Percentiles rank a stretch among this genome's conserved stretches.
Conservation (phyloP, 1,284 basidiomycete genomes). For the Ganoderma meredithae region DNA sequence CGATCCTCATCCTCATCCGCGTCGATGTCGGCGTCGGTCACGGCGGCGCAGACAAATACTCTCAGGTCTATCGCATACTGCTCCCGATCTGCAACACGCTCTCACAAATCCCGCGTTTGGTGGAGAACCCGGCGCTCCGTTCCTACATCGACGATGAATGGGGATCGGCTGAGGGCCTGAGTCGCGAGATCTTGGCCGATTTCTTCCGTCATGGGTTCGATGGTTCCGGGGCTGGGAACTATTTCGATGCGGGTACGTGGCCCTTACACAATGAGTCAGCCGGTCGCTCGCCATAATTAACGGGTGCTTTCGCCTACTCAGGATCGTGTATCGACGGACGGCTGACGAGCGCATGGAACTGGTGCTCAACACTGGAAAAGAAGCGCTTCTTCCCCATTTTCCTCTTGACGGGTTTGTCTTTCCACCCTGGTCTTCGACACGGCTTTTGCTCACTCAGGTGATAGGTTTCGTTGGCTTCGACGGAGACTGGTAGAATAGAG, state of each 20-base stretch:
- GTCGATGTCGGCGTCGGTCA: background rate
- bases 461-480: constrained; percentile 84
- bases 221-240: constrained; percentile 83
- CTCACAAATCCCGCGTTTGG: constrained; percentile 69
- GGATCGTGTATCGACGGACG: constrained; percentile 66
- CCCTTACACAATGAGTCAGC: background rate
- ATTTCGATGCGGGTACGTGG: constrained; percentile 73
- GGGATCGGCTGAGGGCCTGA: constrained; percentile 72
- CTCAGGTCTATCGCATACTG: constrained; percentile 86
- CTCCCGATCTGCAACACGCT: constrained; percentile 83
- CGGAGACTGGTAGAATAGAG: constrained; percentile 69
- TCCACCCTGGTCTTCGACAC: background rate
- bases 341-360: constrained; percentile 86
- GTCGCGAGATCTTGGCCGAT: constrained; percentile 75
- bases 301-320: constrained; percentile 19
- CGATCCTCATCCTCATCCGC: background rate
- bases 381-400: constrained; percentile 84
- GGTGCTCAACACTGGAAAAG: constrained; percentile 83
- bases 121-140: constrained; percentile 68
- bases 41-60: constrained; percentile 71
- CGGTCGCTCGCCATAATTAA: background rate
- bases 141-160: constrained; percentile 84
- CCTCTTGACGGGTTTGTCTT: constrained; percentile 68
- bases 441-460: background rate
- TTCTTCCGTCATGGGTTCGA: constrained; percentile 88